phyloP scores from a whole-genome alignment of 352 stramenopile genomes.

The Thraustochytrium sp. region DNA sequence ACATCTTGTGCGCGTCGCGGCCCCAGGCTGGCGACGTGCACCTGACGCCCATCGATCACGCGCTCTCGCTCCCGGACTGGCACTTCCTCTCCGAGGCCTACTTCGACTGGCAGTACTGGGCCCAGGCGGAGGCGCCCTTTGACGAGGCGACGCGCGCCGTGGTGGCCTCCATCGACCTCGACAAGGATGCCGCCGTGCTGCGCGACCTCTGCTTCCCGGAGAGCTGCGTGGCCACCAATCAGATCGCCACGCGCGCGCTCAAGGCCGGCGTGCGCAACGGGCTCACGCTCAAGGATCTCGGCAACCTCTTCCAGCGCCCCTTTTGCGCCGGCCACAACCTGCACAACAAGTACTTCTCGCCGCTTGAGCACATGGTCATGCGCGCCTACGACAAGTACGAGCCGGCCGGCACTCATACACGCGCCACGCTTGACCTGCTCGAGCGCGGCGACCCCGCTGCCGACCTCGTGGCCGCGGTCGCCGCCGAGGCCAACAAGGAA shows the following conservation, averaged over 20 bases:
- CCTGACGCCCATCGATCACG: slow-evolving; percentile 69
- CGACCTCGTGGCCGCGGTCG: neutral
- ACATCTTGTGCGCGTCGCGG: slow-evolving; percentile 56
- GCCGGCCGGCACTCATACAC: neutral
- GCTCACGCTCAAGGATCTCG: neutral
- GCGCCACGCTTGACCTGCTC: neutral
- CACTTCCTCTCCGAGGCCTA: slow-evolving; percentile 29
- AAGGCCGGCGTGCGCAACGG: neutral
- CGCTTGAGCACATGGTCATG: slow-evolving; percentile 30
- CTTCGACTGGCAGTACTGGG: slow-evolving; percentile 42
- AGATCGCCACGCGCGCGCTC: neutral
- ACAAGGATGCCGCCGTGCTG: neutral
- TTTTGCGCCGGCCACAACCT: slow-evolving; percentile 37
- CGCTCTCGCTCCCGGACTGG: slow-evolving; percentile 59
- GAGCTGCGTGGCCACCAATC: slow-evolving; percentile 30
- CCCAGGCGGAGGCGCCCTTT: slow-evolving; percentile 6
- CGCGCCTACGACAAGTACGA: neutral
- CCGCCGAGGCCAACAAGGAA: neutral
- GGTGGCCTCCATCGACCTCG: slow-evolving; percentile 18
- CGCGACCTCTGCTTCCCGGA: slow-evolving; percentile 27
- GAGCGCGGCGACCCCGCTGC: neutral
- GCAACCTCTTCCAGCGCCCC: slow-evolving; percentile 25
- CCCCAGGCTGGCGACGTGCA: neutral
- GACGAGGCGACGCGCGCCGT: slow-evolving; percentile 2
- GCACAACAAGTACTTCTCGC: slow-evolving; percentile 43